Evolutionary conservation across 345 rosid species (phyloP), one percentile per base, ranked within the genome.

Genomic region (Psidium guajava): DNA sequence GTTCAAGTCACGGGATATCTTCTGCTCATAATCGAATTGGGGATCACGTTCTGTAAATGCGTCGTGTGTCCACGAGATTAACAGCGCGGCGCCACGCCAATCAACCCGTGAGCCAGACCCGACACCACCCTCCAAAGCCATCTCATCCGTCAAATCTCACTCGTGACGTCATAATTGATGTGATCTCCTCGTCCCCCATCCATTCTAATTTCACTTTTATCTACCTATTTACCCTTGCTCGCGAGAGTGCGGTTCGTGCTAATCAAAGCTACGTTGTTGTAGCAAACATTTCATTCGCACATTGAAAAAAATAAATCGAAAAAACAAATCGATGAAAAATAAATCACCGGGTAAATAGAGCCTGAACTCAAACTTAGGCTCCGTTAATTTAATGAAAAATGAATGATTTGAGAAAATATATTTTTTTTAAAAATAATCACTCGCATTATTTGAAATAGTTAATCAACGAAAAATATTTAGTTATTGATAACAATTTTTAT

Each of bases 1-100:
- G n/a, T n/a, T n/a, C n/a, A n/a, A n/a, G n/a, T n/a, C 0, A 0
- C 0, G 0, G 0, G 6, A 32, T 0, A 2, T 16, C 5, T 32
- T 64, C 1, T 1, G 18, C 18, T 16, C 0, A 1, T 32, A 32
- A 64, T 16, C 54, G 16, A 52, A 12, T 13, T 52, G 54, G 15
- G 14, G 54, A 52, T 52, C 54, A 52, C 16, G 54, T 52, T 14
- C 54, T 13, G 13, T 12, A 13, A 58, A 12, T n/a, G 32, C 69
- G 25, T 8, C 32, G 0, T 27, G 9, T 2, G 3, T 27, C 2
- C 21, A 6, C 2, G 21, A 32, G 75, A 64, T 9, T 8, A 64
- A 36, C 16, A n/a, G 44, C 6, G 42, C 74, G 18, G 21, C 42
- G 42, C 42, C 21, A 61, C 42, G 40, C 42, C 74, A 61, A n/a